These are phyloP conservation scores for Elongisporangium anandrum DNA, from an alignment of 352 stramenopile genomes.

Conservation along the genomic window DNA sequence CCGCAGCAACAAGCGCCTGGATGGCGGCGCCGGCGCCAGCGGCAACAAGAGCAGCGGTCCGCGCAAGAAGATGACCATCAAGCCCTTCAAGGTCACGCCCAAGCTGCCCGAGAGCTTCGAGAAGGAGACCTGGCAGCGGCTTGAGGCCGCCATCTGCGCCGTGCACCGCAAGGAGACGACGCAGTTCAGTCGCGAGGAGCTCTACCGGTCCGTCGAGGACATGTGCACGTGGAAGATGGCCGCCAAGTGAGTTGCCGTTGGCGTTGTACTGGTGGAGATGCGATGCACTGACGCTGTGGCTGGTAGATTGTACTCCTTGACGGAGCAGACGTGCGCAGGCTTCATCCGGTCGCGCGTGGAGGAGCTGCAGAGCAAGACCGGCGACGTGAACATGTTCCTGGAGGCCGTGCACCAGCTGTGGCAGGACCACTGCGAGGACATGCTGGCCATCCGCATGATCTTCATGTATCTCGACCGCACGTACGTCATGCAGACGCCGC, in stretches of 20 bases:
- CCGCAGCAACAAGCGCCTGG: conserved; percentile 7
- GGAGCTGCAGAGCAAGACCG: conserved; percentile 41
- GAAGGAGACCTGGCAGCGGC: conserved; percentile 67
- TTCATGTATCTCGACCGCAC: conserved; percentile 92
- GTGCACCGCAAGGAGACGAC: conserved; percentile 71
- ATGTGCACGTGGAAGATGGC: conserved; percentile 94
- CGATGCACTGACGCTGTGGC: conserved; percentile 1
- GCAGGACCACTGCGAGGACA: conserved; percentile 90
- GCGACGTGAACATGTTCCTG: conserved; percentile 72
- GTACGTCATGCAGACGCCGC: conserved; percentile 84
- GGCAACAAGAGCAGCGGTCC: conserved; percentile 7
- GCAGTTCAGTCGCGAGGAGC: conserved; percentile 67
- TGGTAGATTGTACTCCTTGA: conserved; percentile 49
- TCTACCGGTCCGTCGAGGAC: conserved; percentile 85
- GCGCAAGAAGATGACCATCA: conserved; percentile 85
- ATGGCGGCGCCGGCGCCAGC: conserved; percentile 5
- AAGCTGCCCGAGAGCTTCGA: conserved; percentile 76
- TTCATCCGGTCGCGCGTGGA: conserved; percentile 62
- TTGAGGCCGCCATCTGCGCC: conserved; percentile 58
- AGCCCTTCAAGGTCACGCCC: conserved; percentile 76
- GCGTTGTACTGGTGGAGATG: conserved; percentile 2
- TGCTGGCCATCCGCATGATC: conserved; percentile 92
- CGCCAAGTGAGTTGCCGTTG: conserved; percentile 20
- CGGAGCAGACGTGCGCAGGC: conserved; percentile 64
- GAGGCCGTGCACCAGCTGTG: conserved; percentile 77